Base-by-base conservation (phyloP, 192 early-diverging fungal genomes). In the Backusella sp. region DNA sequence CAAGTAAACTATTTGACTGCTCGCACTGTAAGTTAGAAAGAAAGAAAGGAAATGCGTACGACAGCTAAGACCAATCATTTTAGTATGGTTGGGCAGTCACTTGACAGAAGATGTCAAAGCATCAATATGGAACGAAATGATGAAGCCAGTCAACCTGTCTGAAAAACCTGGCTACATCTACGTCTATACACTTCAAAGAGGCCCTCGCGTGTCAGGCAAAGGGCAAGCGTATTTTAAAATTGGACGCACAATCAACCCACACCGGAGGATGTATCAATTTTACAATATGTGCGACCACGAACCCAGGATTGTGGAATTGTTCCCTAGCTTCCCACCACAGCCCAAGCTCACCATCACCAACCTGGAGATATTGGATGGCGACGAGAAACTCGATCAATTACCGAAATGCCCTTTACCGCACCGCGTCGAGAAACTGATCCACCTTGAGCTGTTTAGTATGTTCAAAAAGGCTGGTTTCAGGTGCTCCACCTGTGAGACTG, bases 401-500 rank as follows among this genome's bases (percentile, higher is more conserved):
- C 70, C 70, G 1, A 71, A 44, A 17, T 71, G 70, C 17, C 70
- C 70, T 30, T 21, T 71, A 49, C 23, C 70, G 0, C 23, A 46
- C 34, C 23, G 41, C 14, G 70, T 71, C 6, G 70, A 71, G 28
- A 49, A 19, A 32, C 26, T 71, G 12, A 71, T 71, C 2, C 70
- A 71, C 46, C 42, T 71, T 8, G 70, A 71, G 19, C 28, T 71
- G 28, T 71, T 28, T 17, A 71, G 70, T 49, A 46, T 71, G 42
- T 71, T 28, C 34, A 44, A 28, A 17, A 28, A 28, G 11, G 70
- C 70, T 1, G 44, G 26, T 0, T 71, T 71, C 4, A 44, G n/a
- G 26, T 71, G 70, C 42, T 6, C 1, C 21, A 23, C 30, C 0
- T 71, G 70, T 28, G 44, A 28, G 4, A 34, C 35, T 0, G 15